Base-by-base conservation (phyloP, 208 protist genomes). In the Acanthamoeba culbertsoni region DNA sequence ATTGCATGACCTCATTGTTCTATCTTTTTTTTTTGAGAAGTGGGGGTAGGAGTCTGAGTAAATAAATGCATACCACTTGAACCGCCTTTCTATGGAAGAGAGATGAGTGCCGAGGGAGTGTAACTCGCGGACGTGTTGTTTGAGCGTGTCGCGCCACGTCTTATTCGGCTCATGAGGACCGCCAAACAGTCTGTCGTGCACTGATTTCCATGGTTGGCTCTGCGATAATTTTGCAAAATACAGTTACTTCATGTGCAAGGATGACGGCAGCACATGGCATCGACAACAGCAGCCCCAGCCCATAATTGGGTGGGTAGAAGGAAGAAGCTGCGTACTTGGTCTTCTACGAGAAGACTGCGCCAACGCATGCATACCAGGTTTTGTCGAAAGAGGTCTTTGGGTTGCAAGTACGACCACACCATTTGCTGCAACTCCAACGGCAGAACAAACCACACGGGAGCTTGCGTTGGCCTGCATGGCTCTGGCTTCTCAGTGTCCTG, bases 91-190 rank as follows among this genome's bases (percentile, higher is more conserved):
- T 33, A 79, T 79, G 68, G 68, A 51, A 26, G 40, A 2, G 23
- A 79, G 68, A 28, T 23, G 8, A 7, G 5, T 79, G 18, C 68
- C 68, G 40, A 79, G 28, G 26, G 68, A 20, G 20, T 40, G 68
- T 28, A 53, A 23, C 14, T 79, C 68, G 68, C 68, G 68, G 3
- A 79, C 37, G 68, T 79, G 68, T 42, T 79, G 68, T 23, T 79
- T 79, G 68, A 79, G 68, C 18, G 68, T 79, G 37, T 79, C 68
- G 33, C 68, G 68, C 68, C 68, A 79, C 20, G 68, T 51, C 68
- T 79, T 79, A 26, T 48, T 40, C 2, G 18, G 26, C 68, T 79
- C 68, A 18, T 42, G 68, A 33, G 68, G 68, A 23, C 68, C 68
- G n/a, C 68, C 68, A 48, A 79, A 79, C 18, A 51, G 40, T 7